These are phyloP conservation scores for Ophiostoma fasciatum DNA, from an alignment of 2,329 filamentous ascomycete species.

Conservation along the genomic window DNA sequence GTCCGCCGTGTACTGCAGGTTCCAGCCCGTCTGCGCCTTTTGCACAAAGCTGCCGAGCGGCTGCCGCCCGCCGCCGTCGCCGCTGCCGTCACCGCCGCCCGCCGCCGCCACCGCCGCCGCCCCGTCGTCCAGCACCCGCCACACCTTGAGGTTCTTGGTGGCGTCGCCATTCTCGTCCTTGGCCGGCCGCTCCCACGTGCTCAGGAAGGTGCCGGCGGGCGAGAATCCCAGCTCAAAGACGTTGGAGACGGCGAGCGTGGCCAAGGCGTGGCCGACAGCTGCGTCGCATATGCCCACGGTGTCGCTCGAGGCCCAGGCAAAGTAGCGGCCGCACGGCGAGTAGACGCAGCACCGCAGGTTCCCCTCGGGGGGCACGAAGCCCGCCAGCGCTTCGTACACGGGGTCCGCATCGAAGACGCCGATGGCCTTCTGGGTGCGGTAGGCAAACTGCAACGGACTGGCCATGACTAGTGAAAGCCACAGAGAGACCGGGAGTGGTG, in stretches of 20 bases:
- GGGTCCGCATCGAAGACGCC: slow-evolving; percentile 86
- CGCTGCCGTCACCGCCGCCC: slow-evolving; percentile 46
- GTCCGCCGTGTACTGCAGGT: slow-evolving; percentile 88
- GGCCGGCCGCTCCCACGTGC: slow-evolving; percentile 86
- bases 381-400: slow-evolving; percentile 69
- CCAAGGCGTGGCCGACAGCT: slow-evolving; percentile 57
- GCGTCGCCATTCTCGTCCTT: slow-evolving; percentile 93
- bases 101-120: slow-evolving; percentile 38
- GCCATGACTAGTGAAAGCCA: slow-evolving; percentile 93
- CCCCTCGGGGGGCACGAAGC: slow-evolving; percentile 77
- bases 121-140: slow-evolving; percentile 64
- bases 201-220: slow-evolving; percentile 78
- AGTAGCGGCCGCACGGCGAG: slow-evolving; percentile 90
- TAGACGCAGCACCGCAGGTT: slow-evolving; percentile 91
- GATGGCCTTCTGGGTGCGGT: slow-evolving; percentile 93
- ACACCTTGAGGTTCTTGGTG: slow-evolving; percentile 92
- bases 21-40: slow-evolving; percentile 91
- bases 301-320: slow-evolving; percentile 84
- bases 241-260: slow-evolving; percentile 62
- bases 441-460: slow-evolving; percentile 85
- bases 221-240: slow-evolving; percentile 95
- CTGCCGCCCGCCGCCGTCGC: no score
- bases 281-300: slow-evolving; percentile 77
- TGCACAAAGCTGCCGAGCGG: slow-evolving; percentile 86
- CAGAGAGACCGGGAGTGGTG: slow-evolving; percentile 38